Evolutionary conservation across 2,329 filamentous ascomycete genomes (phyloP).

Genomic region (Pseudogymnoascus destructans): DNA sequence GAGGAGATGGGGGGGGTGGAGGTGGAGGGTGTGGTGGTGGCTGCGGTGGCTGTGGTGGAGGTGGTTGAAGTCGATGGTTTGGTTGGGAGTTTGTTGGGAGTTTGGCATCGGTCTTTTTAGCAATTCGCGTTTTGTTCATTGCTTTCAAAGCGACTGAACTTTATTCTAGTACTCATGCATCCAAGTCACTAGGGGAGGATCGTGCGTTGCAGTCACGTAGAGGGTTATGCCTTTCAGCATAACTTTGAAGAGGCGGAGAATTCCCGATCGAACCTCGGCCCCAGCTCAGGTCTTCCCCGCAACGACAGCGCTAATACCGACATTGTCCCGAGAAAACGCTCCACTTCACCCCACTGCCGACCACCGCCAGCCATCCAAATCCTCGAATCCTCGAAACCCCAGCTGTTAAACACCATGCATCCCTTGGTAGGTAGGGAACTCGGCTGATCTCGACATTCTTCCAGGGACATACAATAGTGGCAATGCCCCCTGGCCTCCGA

Average conservation of each 20-base stretch:
- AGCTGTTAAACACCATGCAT: not conserved
- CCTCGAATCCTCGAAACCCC: not conserved
- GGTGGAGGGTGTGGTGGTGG: slow-evolving; percentile 16
- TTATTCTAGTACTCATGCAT: not conserved
- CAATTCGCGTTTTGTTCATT: not conserved
- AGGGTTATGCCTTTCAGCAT: not conserved
- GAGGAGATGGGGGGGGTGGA: slow-evolving; percentile 16
- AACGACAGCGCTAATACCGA: not conserved
- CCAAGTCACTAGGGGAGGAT: too few relatives aligned
- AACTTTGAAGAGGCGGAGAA: not conserved
- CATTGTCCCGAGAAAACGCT: not conserved
- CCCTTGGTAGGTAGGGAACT: not conserved
- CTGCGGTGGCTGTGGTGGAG: not conserved
- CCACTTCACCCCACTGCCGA: not conserved
- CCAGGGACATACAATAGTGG: slow-evolving; percentile 5
- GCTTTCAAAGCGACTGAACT: not conserved
- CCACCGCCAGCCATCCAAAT: not conserved
- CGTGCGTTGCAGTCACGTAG: not conserved
- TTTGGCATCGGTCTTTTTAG: not conserved
- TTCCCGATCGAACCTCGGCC: not conserved
- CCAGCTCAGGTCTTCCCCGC: not conserved
- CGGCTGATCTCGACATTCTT: slow-evolving; percentile 1
- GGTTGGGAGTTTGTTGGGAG: not conserved
- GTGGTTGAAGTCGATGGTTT: not conserved
- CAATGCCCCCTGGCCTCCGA: slow-evolving; percentile 1